These are phyloP conservation scores for Cucumis hystrix DNA, from an alignment of 306 rosid species.

Conservation along the genomic window DNA sequence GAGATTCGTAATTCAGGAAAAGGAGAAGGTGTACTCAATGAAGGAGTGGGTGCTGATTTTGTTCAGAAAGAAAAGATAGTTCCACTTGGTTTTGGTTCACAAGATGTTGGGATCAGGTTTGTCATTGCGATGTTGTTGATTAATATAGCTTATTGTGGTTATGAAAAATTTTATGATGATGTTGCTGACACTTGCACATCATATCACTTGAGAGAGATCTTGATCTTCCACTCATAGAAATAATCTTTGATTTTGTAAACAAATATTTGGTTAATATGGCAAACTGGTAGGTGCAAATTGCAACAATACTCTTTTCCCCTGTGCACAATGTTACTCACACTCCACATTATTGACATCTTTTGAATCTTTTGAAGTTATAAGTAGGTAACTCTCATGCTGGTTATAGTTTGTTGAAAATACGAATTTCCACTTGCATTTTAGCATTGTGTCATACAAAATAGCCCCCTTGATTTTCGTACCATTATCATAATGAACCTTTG, in stretches of 20 bases:
- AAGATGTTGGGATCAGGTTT: constrained; percentile 65
- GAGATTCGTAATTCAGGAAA: constrained; percentile 64
- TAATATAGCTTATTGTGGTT: constrained; percentile 1
- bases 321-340: background rate
- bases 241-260: background rate
- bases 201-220: background rate
- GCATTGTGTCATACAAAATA: background rate
- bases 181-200: background rate
- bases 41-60: constrained; percentile 93
- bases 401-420: background rate
- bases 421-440: background rate
- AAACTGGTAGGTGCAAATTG: background rate
- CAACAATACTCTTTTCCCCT: background rate
- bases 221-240: background rate
- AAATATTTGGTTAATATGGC: background rate
- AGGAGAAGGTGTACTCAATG: constrained; percentile 71
- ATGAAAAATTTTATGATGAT: background rate
- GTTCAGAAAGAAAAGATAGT: constrained; percentile 93
- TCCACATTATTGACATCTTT: background rate
- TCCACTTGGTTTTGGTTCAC: constrained; percentile 51
- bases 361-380: background rate
- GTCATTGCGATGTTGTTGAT: constrained; percentile 19
- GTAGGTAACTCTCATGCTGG: background rate
- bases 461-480: background rate
- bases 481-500: background rate